Evolutionary conservation across 169 alveolate species (phyloP), one percentile per base, ranked within the genome.

Genomic region (Plasmodium knowlesi): DNA sequence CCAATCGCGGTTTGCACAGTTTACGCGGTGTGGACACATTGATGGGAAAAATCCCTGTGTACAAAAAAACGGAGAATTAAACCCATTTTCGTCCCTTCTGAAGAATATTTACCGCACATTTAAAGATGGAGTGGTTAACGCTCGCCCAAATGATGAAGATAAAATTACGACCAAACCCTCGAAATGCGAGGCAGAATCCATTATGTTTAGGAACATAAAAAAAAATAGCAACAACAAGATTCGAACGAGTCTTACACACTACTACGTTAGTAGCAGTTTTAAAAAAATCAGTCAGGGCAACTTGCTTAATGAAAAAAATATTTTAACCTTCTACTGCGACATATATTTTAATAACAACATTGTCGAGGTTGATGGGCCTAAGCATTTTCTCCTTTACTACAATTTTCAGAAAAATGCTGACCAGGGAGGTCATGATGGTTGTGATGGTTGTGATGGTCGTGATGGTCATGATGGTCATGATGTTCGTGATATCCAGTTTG

Each of bases 301-400:
- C 54, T 70, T 91, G 46, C 30, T 67, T 12, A 91, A 91, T 91
- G 95, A 91, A 57, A 91, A 91, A 70, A 91, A 91, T 50, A 91
- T 91, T 46, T 53, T 80, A 32, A 91, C 95, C 10, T 91, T 91
- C 84, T 91, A 43, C 73, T 91, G 95, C 74, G 95, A 91, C 73
- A 91, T 91, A 71, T 71, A 80, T 91, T 91, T 91, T 91, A 73
- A 91, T n/a, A 91, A 91, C 37, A 70, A 91, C 67, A 71, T 91
- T 39, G 83, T 91, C 25, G 95, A 91, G 83, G 92, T 91, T 12
- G 92, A 91, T 72, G 95, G 95, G 9, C 95, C 95, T 0, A 91
- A 91, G 61, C 95, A 91, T 72, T 91, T 91, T 74, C 83, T 81
- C 41, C 43, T 91, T 28, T 91, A 91, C 54, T 91, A 91, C 61